Base-by-base conservation (phyloP, 352 stramenopile genomes). In the Globisporangium megalacanthum region DNA sequence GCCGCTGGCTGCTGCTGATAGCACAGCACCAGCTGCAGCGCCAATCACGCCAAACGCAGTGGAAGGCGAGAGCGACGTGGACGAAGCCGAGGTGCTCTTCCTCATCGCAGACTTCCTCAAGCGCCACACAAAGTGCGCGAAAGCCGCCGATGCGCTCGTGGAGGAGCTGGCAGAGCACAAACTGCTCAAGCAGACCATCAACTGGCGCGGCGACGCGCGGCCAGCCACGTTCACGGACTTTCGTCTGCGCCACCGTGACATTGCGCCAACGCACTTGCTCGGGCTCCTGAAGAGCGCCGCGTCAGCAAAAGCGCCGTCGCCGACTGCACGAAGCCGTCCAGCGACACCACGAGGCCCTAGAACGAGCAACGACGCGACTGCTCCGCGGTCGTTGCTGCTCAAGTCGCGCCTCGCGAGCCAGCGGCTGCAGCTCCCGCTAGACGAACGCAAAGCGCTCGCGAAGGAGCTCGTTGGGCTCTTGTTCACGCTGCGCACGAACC, bases 41-140 rank as follows among this genome's bases (percentile, higher is more conserved):
- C 6, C n/a, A 46, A 1, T 46, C 15, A 14, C 41, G 8, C 6
- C n/a, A 47, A n/a, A 41, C 29, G 8, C 29, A 11, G 22, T 15
- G 6, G 49, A 4, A 17, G 2, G 6, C 25, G 8, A 50, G 14
- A 1, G 6, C 25, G 8, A 50, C 19, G 22, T 50, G 20, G 33
- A 49, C 33, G 49, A 39, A 3, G 37, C 79, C 70, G 86, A 95
- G 67, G 72, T 95, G 31, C 83, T 85, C 54, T 95, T 94, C 67
- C 68, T 95, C 52, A 89, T 95, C 58, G 86, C 86, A 1, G 82
- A 94, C 60, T 95, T 90, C 60, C 54, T 95, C 22, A 86, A 86
- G 62, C 85, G 84, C 35, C 73, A 66, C 0, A 83, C 77, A 2
- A 62, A 69, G 42, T 95, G 82, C 36, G 62, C 74, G 37, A 78